Evolutionary conservation across 139 green algal species (phyloP), one percentile per base, ranked within the genome.

Genomic region (Parachlorella kessleri): DNA sequence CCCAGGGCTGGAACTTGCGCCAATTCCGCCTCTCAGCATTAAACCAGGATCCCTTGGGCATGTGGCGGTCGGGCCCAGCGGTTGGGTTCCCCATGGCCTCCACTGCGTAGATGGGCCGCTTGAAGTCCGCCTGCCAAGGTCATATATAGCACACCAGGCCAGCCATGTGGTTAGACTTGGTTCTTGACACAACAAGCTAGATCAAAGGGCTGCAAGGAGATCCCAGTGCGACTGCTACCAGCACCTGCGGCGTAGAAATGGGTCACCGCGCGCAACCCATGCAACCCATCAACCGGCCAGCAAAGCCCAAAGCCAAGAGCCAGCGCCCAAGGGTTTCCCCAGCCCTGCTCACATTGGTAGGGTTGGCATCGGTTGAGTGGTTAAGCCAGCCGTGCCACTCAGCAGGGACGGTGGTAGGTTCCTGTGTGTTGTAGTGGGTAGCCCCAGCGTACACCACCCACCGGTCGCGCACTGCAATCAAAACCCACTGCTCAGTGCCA

Each of bases 341-440:
- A n/a, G n/a, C n/a, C n/a, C 37, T 32, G 41, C 77, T 78, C 71
- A 88, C 77, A 42, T 85, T 87, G 39, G n/a, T 30, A 14, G 88
- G 86, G 55, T 81, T 87, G 21, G 85, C 71, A 75, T 94, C 87
- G 7, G 72, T 84, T 77, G 94, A 89, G 75, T 84, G 73, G 80
- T 94, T 87, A 71, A 94, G 76, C 90, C 90, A 94, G 28, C 88
- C 90, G 73, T 94, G 90, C 90, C 90, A 94, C 72, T 95, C 91
- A 41, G 90, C 77, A 39, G 84, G 78, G 24, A 94, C 81, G 18
- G 81, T 78, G 39, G 72, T 74, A 9, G 86, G 32, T 35, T 94
- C 85, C 65, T 91, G 86, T 28, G 37, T 3, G 3, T 6, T 9
- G 59, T 71, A 90, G 59, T 86, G 63, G 21, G 68, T 38, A 48